Base-by-base conservation (phyloP, 768 basidiomycete species). In the Galerina marginata region DNA sequence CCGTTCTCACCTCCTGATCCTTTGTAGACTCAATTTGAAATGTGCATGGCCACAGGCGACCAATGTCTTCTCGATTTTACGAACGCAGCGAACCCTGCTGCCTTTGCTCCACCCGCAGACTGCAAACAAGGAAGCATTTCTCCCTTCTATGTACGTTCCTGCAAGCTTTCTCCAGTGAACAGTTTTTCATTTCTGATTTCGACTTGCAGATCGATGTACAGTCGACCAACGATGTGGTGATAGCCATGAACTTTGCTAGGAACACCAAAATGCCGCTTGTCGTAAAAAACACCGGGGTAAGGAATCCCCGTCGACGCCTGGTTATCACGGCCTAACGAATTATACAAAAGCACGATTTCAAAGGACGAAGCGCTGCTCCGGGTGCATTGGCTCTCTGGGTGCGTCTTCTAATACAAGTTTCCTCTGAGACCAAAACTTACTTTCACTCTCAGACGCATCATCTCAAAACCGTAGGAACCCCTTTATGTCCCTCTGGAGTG, bases 211-310 rank as follows among this genome's bases (percentile, higher is more conserved):
- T 73, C 12, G 70, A 71, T 38, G 66, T 72, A 48, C 43, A 57
- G 16, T 38, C 26, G 6, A 45, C 60, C 25, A 37, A 52, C 29
- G 72, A 72, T 57, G 62, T 73, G n/a, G 42, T 67, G 11, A 56
- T 56, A 1, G 69, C 70, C 11, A 65, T 68, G 20, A 61, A 50
- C 12, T 72, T 73, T 56, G 62, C 63, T 15, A 51, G 50, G 26
- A 29, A 42, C 6, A 69, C 71, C n/a, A 62, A 67, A 9, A 66
- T 81, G 16, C 78, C 80, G 6, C 60, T 84, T n/a, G 77, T 78
- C 14, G 71, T 84, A 16, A 81, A 81, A 63, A 84, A 83, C 61
- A 82, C 82, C 15, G 83, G 83, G 36, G 80, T 82, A 65, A 65
- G 77, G 40, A 15, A 6, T 6, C 15, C 26, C 26, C 67, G 15